Percentiles rank a stretch among this genome's conserved stretches.
phyloP scores from a whole-genome alignment of 139 green algal genomes.

The Spirogloea muscicola region DNA sequence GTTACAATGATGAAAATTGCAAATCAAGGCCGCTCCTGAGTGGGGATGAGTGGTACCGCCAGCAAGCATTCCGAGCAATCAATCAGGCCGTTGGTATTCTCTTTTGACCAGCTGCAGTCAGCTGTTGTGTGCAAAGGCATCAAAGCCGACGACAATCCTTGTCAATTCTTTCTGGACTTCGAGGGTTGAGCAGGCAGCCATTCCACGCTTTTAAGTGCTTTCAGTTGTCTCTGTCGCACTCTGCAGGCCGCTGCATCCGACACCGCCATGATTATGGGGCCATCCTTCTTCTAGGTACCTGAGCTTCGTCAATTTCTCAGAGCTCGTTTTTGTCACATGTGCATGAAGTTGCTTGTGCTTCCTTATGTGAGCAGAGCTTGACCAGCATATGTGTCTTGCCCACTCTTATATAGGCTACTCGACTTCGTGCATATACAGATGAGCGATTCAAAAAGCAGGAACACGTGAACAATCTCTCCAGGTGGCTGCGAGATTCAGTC shows the following conservation, averaged over 20 bases:
- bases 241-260: conserved; percentile 75
- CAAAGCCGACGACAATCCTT: too few species aligned
- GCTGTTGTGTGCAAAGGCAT: too few species aligned
- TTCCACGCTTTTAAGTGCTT: background rate
- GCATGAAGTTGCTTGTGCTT: background rate
- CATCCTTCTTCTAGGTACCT: conserved; percentile 80
- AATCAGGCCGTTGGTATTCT: conserved; percentile 73
- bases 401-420: background rate
- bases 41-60: conserved; percentile 81
- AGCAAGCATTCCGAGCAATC: conserved; percentile 89
- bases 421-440: background rate
- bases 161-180: too few species aligned
- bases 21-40: conserved; percentile 47
- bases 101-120: too few species aligned
- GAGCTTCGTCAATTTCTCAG: background rate
- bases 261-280: conserved; percentile 87
- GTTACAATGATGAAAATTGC: conserved; percentile 62
- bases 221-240: conserved; percentile 1
- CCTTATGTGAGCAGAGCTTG: background rate
- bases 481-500: conserved; percentile 6
- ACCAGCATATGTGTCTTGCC: background rate
- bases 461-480: conserved; percentile 3
- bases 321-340: background rate
- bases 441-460: background rate
- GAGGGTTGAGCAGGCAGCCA: too few species aligned